Percentiles rank a stretch among this genome's conserved stretches.
phyloP scores from a whole-genome alignment of 129 eudicot genomes.

The carrot (Daucus carota) region DH1_v3.0 NC_030386.2:28667501-28668000 shows the following conservation, averaged over 20 bases:
- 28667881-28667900: not conserved
- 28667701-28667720: too few species aligned
- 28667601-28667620: not conserved
- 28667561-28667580: not conserved
- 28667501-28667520: slow-evolving; percentile 57
- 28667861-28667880: not conserved
- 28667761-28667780: too few species aligned
- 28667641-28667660: not conserved
- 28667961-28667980: slow-evolving; percentile 11
- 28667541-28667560: not conserved
- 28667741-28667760: too few species aligned
- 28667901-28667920: not conserved
- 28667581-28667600: not conserved
- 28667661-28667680: not conserved
- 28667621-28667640: not conserved
- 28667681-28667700: not conserved
- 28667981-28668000: slow-evolving; percentile 62
- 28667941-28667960: not conserved
- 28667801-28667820: too few species aligned
- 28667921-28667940: not conserved
- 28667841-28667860: not conserved
- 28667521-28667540: slow-evolving; percentile 53
- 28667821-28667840: not conserved
- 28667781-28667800: not conserved
- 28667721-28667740: not conserved